phyloP scores from a whole-genome alignment of 495 filamentous ascomycete species.

The Emericellopsis terricola region DNA sequence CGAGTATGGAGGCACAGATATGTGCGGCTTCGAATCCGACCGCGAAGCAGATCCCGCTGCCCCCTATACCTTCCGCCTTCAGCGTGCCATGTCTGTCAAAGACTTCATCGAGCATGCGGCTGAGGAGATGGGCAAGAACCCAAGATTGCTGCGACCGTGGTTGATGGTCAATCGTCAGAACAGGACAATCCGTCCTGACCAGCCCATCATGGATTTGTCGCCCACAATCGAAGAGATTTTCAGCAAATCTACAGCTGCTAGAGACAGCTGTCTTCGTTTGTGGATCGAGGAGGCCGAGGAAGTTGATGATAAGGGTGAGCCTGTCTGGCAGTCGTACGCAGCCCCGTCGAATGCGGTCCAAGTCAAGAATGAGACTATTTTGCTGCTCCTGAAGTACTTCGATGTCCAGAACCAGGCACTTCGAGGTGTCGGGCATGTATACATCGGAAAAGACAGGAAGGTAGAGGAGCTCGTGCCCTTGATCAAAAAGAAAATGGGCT shows the following conservation, averaged over 20 bases:
- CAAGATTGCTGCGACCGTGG: constrained; percentile 64
- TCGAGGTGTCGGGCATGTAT: constrained; percentile 59
- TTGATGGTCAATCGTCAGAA: constrained; percentile 98
- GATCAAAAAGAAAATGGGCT: constrained; percentile 74
- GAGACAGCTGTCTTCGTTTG: constrained; percentile 56
- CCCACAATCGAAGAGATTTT: constrained; percentile 69
- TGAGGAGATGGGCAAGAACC: constrained; percentile 42
- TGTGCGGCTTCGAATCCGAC: constrained; percentile 48
- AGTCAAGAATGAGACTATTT: constrained; percentile 36
- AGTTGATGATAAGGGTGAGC: constrained; percentile 40
- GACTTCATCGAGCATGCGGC: constrained; percentile 56
- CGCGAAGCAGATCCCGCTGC: constrained; percentile 35
- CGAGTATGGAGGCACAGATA: constrained; percentile 67
- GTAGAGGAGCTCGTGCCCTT: constrained; percentile 67
- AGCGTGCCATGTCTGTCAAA: constrained; percentile 51
- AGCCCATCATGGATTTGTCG: constrained; percentile 56
- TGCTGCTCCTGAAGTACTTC: constrained; percentile 87
- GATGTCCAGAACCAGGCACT: constrained; percentile 60
- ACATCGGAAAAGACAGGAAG: constrained; percentile 72
- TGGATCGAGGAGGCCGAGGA: constrained; percentile 67
- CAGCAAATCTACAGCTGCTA: constrained; percentile 37
- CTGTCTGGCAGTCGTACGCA: constrained; percentile 44
- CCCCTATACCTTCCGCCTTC: constrained; percentile 47
- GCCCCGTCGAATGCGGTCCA: constrained; percentile 26
- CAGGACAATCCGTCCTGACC: constrained; percentile 83